A percentile compares a stretch with the other conserved stretches of the same genome.
These are phyloP conservation scores for Cryptococcus jaspeensis DNA, from an alignment of 1,284 basidiomycete genomes.

Conservation along the genomic window DNA sequence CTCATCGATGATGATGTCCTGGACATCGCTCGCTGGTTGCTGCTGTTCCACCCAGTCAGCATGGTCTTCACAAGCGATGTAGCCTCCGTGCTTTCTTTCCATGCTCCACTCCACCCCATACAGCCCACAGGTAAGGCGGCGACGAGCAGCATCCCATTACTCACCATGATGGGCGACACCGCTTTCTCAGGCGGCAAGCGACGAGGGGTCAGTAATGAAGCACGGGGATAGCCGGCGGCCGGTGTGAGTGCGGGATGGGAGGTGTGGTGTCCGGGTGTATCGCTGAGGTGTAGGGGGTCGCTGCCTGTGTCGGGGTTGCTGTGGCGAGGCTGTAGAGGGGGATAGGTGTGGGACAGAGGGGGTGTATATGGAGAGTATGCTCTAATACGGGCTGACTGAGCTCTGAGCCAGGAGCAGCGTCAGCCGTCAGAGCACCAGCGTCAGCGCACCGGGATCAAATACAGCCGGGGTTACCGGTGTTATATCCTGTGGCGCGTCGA, in stretches of 20 bases:
- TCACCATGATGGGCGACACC: slow-evolving; percentile 27
- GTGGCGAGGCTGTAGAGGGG: not conserved
- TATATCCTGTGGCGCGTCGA: not conserved
- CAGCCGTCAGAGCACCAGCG: not conserved
- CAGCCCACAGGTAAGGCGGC: not conserved
- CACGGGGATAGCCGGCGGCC: not conserved
- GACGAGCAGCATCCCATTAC: slow-evolving; percentile 4
- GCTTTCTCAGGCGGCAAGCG: slow-evolving; percentile 15
- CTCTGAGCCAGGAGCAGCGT: too few species aligned
- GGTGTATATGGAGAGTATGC: not conserved
- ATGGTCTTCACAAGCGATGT: not conserved
- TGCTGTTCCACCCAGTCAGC: slow-evolving; percentile 7
- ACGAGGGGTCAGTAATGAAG: not conserved
- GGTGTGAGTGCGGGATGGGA: not conserved
- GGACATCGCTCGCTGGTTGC: slow-evolving; percentile 33
- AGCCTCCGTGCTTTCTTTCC: not conserved
- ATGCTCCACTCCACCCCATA: not conserved
- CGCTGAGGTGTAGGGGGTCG: not conserved
- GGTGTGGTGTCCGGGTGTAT: not conserved
- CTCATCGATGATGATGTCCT: slow-evolving; percentile 50
- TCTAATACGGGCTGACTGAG: not conserved
- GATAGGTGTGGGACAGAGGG: not conserved
- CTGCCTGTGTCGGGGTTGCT: not conserved
- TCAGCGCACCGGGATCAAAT: not conserved
- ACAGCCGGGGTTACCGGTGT: not conserved